Base-by-base conservation (phyloP, 2,329 filamentous ascomycete species). In the Stagonosporopsis vannaccii region DNA sequence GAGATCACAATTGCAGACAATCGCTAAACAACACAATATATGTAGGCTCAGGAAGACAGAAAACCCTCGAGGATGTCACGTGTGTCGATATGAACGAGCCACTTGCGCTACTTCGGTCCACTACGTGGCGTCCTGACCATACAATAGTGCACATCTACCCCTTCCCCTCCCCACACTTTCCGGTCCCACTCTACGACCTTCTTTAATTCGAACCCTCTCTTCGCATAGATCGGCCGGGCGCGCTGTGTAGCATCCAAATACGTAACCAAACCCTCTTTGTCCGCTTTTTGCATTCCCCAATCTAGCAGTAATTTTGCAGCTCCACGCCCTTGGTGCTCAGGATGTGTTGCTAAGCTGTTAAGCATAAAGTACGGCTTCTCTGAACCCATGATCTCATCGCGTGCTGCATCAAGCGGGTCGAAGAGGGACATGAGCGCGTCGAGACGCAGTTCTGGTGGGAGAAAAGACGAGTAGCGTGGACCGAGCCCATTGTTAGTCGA, bases 361-460 rank as follows among this genome's bases (percentile, higher is more conserved):
- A 74, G 58, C 70, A 71, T 71, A 15, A 74, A 53, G 40, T 67
- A 72, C 2, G 60, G 63, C 2, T 50, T 44, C 19, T 48, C 36
- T 0, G 46, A 48, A 2, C 65, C 70, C 69, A 75, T 72, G 28
- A 72, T 68, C 11, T 68, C 63, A 3, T 60, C 33, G 17, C 67
- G 57, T 6, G 68, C 68, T 4, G 48, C 61, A 2, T 65, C 52
- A 1, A 75, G 44, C 6, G 70, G 70, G 3, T 48, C 56, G 2
- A 75, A 55, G 0, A 72, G 47, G 3, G 75, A 72, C 0, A 17
- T 22, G 2, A 75, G 44, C 8, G 65, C 68, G n/a, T 71, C 66
- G 2, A 70, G 47, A 3, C 65, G 66, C 11, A 72, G 23, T 61
- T 91, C 90, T 0, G 90, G 88, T 0, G 94, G 94, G 28, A 97